Percentiles rank a stretch among this genome's conserved stretches.
These are phyloP conservation scores for Maudiozyma barnettii DNA, from an alignment of 805 yeast genomes.

Conservation along the genomic window DNA sequence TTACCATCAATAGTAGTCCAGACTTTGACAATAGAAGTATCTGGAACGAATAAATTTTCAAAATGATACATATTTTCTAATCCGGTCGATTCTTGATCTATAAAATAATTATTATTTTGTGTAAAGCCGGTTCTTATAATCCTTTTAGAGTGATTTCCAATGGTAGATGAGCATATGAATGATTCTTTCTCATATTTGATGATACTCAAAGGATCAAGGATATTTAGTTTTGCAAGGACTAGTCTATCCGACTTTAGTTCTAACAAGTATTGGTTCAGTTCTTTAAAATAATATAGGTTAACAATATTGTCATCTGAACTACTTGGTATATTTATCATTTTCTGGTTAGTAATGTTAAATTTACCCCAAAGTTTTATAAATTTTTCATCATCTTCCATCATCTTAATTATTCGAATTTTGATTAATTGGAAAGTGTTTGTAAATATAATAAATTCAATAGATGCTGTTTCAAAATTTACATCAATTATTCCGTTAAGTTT, in stretches of 20 bases:
- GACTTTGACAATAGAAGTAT: background rate
- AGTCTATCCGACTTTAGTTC: background rate
- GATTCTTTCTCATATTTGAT: background rate
- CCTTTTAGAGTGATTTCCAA: background rate
- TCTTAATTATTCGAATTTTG: conserved; percentile 1
- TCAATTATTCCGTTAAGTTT: background rate
- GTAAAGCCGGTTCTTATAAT: conserved; percentile 1
- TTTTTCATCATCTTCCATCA: conserved; percentile 5
- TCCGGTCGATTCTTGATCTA: background rate
- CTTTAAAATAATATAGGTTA: conserved; percentile 4
- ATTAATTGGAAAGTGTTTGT: background rate
- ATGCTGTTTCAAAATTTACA: background rate
- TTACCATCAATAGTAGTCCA: background rate
- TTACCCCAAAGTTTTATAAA: conserved; percentile 5
- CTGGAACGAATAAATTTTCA: background rate
- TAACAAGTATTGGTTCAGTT: background rate
- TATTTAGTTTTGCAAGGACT: background rate
- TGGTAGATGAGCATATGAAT: background rate
- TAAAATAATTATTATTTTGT: background rate
- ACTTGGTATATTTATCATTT: background rate
- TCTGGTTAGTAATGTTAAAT: conserved; percentile 1
- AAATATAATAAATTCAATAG: conserved; percentile 1
- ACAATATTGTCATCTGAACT: conserved; percentile 7
- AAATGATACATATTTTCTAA: background rate
- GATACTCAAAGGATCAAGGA: background rate